A percentile compares a stretch with the other conserved stretches of the same genome.
Evolutionary conservation across 2,329 filamentous ascomycete genomes (phyloP).

Genomic region (Diaporthe ampelina): DNA sequence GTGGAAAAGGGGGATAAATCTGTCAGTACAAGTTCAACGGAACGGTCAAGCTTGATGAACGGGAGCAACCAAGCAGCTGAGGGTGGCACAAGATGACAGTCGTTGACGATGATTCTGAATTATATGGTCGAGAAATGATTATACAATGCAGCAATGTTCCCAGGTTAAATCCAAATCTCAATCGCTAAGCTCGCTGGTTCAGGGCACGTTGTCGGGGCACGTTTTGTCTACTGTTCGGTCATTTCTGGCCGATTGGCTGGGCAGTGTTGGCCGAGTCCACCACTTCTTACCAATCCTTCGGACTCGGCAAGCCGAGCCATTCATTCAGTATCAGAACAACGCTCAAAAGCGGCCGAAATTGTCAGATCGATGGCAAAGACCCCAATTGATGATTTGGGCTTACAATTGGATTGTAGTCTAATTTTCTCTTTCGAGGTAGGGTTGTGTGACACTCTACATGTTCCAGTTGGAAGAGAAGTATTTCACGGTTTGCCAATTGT

Average conservation of each 20-base stretch:
- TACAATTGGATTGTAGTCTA: neutral
- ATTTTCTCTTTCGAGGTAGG: neutral
- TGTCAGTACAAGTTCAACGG: no score
- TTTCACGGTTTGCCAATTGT: neutral
- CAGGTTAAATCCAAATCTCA: fast-evolving
- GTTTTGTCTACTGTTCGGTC: neutral
- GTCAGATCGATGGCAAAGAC: neutral
- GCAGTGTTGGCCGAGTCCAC: neutral
- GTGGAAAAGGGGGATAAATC: no score
- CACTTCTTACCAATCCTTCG: neutral
- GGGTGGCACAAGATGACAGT: neutral
- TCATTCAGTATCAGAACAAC: neutral
- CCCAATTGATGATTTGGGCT: neutral
- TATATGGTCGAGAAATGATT: neutral
- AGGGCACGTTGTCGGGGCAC: neutral
- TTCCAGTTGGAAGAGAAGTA: neutral
- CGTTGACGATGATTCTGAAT: no score
- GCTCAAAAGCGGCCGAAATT: neutral
- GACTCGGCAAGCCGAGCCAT: neutral
- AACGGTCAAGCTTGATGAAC: neutral
- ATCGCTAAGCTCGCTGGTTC: no score
- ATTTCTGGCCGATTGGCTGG: conserved; percentile 9
- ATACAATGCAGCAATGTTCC: neutral
- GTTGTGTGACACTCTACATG: neutral
- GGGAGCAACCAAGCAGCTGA: no score